Conservation (phyloP, 768 basidiomycete species). For the Tylopilus sp. region DNA sequence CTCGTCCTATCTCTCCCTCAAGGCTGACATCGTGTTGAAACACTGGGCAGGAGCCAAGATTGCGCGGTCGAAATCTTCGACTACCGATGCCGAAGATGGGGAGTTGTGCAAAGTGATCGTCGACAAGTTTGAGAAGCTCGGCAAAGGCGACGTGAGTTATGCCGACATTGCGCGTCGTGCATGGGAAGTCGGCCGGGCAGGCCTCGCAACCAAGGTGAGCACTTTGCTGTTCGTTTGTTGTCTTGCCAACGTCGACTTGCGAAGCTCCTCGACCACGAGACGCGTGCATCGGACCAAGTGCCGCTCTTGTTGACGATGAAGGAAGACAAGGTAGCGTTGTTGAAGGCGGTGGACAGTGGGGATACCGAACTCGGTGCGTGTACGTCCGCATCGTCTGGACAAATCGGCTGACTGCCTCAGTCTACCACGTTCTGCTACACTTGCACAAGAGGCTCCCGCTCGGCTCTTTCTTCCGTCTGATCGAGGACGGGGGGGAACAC, state of each 20-base stretch:
- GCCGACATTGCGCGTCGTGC: slow-evolving; percentile 93
- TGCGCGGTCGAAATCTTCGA: slow-evolving; percentile 58
- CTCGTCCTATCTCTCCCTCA: slow-evolving; percentile 77
- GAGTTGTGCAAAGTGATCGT: slow-evolving; percentile 82
- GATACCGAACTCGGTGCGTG: slow-evolving; percentile 87
- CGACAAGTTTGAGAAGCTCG: slow-evolving; percentile 82
- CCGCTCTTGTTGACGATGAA: slow-evolving; percentile 93
- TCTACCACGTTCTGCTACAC: slow-evolving; percentile 90
- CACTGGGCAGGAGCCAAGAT: slow-evolving; percentile 98
- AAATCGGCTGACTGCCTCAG: slow-evolving; percentile 38
- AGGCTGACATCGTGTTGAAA: slow-evolving; percentile 82
- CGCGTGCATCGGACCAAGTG: slow-evolving; percentile 86
- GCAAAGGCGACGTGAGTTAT: slow-evolving; percentile 79
- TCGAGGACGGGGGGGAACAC: slow-evolving; percentile 83
- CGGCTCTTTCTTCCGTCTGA: slow-evolving; percentile 90
- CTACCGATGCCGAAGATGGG: slow-evolving; percentile 66
- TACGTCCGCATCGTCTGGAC: neutral
- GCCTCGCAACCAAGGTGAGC: slow-evolving; percentile 78
- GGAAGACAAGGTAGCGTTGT: slow-evolving; percentile 82
- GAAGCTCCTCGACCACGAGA: slow-evolving; percentile 89
- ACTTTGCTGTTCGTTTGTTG: neutral
- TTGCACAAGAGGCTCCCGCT: slow-evolving; percentile 78
- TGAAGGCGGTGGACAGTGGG: slow-evolving; percentile 91
- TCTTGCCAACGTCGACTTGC: neutral
- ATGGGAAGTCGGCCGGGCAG: slow-evolving; percentile 81